phyloP scores from a whole-genome alignment of 345 rosid genomes.

The Lepidium aucheri region DNA sequence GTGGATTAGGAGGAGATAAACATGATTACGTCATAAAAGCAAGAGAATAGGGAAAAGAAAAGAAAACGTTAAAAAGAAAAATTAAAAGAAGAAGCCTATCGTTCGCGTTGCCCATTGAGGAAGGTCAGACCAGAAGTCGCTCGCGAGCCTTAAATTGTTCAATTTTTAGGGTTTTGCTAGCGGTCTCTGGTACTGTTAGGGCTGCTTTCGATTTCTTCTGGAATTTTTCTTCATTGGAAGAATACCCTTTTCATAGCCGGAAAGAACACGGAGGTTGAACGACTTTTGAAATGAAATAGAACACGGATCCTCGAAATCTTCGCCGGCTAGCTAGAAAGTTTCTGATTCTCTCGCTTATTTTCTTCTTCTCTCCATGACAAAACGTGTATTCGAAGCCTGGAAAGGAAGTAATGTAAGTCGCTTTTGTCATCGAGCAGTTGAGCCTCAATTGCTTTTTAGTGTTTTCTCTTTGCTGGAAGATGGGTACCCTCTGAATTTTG shows the following conservation, averaged over 20 bases:
- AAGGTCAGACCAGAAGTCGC: constrained; percentile 19
- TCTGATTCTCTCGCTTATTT: not conserved
- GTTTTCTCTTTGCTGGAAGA: not conserved
- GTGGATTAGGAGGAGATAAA: constrained; percentile 3
- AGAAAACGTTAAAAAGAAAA: not conserved
- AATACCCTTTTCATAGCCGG: not conserved
- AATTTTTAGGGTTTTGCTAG: not conserved
- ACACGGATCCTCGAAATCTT: constrained; percentile 27
- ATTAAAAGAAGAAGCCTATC: not conserved
- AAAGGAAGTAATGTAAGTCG: constrained; percentile 84
- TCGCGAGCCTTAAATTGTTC: not conserved
- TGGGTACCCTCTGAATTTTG: not conserved
- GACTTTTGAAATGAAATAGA: constrained; percentile 22
- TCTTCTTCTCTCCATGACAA: constrained; percentile 41
- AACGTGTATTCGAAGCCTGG: constrained; percentile 84
- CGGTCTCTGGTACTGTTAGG: constrained; percentile 17
- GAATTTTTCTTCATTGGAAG: not conserved
- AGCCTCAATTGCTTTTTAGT: not conserved
- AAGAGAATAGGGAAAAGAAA: not conserved
- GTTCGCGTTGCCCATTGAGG: not conserved
- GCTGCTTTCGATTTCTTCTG: not conserved
- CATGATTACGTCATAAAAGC: constrained; percentile 8
- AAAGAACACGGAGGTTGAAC: not conserved
- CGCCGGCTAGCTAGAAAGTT: constrained; percentile 30
- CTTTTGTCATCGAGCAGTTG: not conserved